Base-by-base conservation (phyloP, 1,284 basidiomycete species). In the Boletus semigastroideus region DNA sequence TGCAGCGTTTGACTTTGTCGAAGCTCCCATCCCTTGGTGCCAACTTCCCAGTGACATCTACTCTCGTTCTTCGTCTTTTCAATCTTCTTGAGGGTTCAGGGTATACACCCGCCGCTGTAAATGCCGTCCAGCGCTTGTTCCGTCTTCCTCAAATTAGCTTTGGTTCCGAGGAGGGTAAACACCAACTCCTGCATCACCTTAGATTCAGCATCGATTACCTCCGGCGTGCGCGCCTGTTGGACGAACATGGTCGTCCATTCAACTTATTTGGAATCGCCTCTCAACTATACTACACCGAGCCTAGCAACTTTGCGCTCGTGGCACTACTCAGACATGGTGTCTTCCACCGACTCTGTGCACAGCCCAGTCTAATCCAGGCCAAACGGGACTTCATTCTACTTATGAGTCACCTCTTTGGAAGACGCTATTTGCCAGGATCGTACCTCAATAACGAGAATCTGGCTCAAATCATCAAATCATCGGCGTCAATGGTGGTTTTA, bases 201-300 rank as follows among this genome's bases (percentile, higher is more conserved):
- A 74, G 85, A n/a, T 87, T 87, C 69, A 80, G 78, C 52, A 81
- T 88, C 50, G 86, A 88, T 50, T 87, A 85, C 58, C 75, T 88
- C 14, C 77, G 82, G 30, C 79, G 82, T 2, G 67, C 75, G 3
- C 71, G 77, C 36, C 70, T 88, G 13, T 63, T 88, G 39, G 74
- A 81, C 48, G 62, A 66, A 30, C 59, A 66, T 17, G 86, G 86
- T 8, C 75, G 72, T 22, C 83, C 84, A 0, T 75, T 83, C 62
- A 82, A 85, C 57, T 67, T 86, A 4, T 83, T 78, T 54, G 78
- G 75, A 0, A 69, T 85, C 16, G 79, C 78, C 0, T 72, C 79
- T 1, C 81, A 80, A 53, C 69, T 88, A 11, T 86, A 86, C 58
- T 82, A 84, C 58, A 78, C 79, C 2, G 85, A 88, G 61, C 86